These are phyloP conservation scores for Juglanconis oblonga DNA, from an alignment of 2,329 filamentous ascomycete genomes.

Conservation along the genomic window DNA sequence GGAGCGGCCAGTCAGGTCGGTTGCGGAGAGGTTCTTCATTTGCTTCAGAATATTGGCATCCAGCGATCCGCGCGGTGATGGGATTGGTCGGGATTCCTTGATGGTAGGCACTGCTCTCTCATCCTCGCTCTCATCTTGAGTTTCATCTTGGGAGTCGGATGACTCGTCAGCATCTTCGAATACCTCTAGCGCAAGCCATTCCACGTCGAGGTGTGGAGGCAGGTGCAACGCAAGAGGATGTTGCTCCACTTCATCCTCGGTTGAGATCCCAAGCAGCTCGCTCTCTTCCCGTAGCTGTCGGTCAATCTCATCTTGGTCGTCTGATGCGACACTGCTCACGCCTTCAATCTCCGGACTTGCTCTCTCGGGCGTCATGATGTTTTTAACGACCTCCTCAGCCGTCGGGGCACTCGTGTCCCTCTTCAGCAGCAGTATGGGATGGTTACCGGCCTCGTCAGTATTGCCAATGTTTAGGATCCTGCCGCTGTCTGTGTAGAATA, in stretches of 20 bases:
- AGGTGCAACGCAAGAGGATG: slow-evolving; percentile 49
- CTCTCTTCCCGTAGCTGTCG: slow-evolving; percentile 42
- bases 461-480: slow-evolving; percentile 77
- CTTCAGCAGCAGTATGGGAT: slow-evolving; percentile 72
- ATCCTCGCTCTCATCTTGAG: slow-evolving; percentile 27
- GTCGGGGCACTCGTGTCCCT: slow-evolving; percentile 62
- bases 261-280: slow-evolving; percentile 8
- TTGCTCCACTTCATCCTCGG: slow-evolving; percentile 5
- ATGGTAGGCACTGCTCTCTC: slow-evolving; percentile 23
- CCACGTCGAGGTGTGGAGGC: slow-evolving; percentile 74
- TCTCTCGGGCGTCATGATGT: neutral
- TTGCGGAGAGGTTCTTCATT: slow-evolving; percentile 32
- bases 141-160: slow-evolving; percentile 32
- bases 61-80: slow-evolving; percentile 26
- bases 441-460: slow-evolving; percentile 52
- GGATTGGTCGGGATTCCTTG: slow-evolving; percentile 3
- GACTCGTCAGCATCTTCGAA: slow-evolving; percentile 56
- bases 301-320: slow-evolving; percentile 44
- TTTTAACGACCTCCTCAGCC: slow-evolving; percentile 44
- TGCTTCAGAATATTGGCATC: slow-evolving; percentile 39
- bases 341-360: slow-evolving; percentile 1
- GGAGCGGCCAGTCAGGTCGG: slow-evolving; percentile 7
- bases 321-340: slow-evolving; percentile 16
- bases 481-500: slow-evolving; percentile 90
- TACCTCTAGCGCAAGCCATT: slow-evolving; percentile 90